Base-by-base conservation (phyloP, 805 yeast genomes). In the Nakazawaea wickerhamii region DNA sequence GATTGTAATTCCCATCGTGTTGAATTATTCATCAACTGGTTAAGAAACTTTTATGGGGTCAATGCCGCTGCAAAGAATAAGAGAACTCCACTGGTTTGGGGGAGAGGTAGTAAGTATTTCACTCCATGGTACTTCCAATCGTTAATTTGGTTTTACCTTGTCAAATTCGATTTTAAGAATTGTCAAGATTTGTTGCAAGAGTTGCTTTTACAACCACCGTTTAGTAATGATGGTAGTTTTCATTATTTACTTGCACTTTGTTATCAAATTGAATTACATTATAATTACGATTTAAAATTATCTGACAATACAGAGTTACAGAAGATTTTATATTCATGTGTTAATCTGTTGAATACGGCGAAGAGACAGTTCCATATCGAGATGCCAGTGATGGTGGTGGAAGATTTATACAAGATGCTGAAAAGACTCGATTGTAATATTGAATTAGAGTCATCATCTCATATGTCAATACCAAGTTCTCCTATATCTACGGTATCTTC, bases 121-220 rank as follows among this genome's bases (percentile, higher is more conserved):
- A 53, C 70, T 9, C 77, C 73, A 5, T 43, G 67, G 49, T 73
- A 68, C 48, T 55, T 64, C 14, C 59, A 62, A 22, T 58, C 69
- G 1, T 50, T 66, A 27, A 48, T 73, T 11, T 75, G 78, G 79
- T 55, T 61, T 21, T 54, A 68, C 19, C 48, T 73, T 17, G 48
- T 60, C 1, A 57, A 61, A 22, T 65, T 68, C 4, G 61, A 65
- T 11, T 65, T 60, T 41, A 48, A 54, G 4, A 57, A 51, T 30
- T 59, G 71, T 20, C 58, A 57, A 26, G 68, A 63, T 22, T 50
- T 55, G 13, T 49, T 68, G 13, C 65, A 63, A 17, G 66, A 65
- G 32, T 48, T 72, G 27, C 44, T 64, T 19, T 59, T 71, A 40
- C 60, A 60, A 38, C 70, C 70, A 6, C 78, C 79, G 1, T 71